Base-by-base conservation (phyloP, 805 yeast species). In the Kluyveromyces siamensis region DNA sequence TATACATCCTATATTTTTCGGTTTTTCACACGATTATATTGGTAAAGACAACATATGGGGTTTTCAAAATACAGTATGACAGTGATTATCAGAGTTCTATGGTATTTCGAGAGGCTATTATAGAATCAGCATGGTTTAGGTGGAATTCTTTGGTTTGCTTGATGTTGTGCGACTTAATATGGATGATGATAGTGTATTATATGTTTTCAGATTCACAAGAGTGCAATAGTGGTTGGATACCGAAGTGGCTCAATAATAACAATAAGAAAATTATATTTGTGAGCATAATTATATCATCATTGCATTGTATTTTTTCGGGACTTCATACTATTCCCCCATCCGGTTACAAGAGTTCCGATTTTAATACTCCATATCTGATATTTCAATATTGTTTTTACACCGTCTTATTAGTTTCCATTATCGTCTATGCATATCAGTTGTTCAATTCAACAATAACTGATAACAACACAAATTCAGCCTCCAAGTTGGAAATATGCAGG, bases 1-100 rank as follows among this genome's bases (percentile, higher is more conserved):
- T 81, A 9, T 79, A 85, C 6, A 78, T 84, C n/a, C 54, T 81
- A 18, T 68, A 79, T 47, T 75, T 74, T 49, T 78, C 87, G 13
- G 65, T 77, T 1, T 70, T 76, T 9, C 70, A 77, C 46, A 80
- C 87, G 1, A 74, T 77, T 1, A 63, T 78, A 11, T 62, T 86
- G 16, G 58, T 66, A 2, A 69, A 69, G 49, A 60, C 80, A 30
- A 76, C 82, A 19, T 40, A 49, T 14, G 54, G 60, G 1, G 69
- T 72, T 2, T 71, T 86, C 41, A 55, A 69, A 21, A 36, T 46
- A 0, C 88, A 85, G 58, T 83, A 80, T 57, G 60, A 60, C 8
- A 52, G 57, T 1, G 80, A 83, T 52, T 71, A 74, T 47, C 79
- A 83, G 47, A 83, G 83, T 59, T 67, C 79, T 13, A 55, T 61